Percentiles rank a stretch among this genome's conserved stretches.
phyloP scores from a whole-genome alignment of 495 filamentous ascomycete species.

The Pseudomonodictys pantanalensis region DNA sequence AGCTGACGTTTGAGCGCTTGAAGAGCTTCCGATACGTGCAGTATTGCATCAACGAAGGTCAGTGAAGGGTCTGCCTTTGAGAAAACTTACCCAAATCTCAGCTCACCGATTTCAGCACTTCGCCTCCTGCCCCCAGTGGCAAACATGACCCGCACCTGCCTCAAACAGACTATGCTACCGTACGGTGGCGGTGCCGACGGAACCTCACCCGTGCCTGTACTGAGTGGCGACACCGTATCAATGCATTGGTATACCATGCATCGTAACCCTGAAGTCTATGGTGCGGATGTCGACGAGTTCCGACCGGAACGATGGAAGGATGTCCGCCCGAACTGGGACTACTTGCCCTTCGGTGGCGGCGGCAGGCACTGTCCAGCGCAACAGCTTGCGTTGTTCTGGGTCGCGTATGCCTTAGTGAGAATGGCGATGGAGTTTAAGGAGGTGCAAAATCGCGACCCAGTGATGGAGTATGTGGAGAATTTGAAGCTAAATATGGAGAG shows the following conservation, averaged over 20 bases:
- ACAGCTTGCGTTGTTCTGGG: constrained; percentile 16
- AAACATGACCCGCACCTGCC: neutral
- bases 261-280: constrained; percentile 13
- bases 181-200: constrained; percentile 51
- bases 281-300: constrained; percentile 11
- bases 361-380: constrained; percentile 37
- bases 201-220: constrained; percentile 15
- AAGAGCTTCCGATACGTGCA: neutral
- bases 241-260: constrained; percentile 31
- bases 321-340: constrained; percentile 35
- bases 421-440: constrained; percentile 26
- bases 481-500: constrained; percentile 24
- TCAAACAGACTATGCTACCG: constrained; percentile 50
- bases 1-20: constrained; percentile 3
- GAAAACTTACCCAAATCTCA: too few relatives aligned
- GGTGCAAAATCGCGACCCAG: constrained; percentile 23
- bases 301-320: constrained; percentile 32
- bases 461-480: constrained; percentile 10
- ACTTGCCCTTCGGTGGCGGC: constrained; percentile 41
- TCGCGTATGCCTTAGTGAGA: constrained; percentile 13
- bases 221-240: constrained; percentile 1
- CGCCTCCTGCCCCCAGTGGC: constrained; percentile 36
- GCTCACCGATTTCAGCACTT: too few relatives aligned
- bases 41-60: too few relatives aligned
- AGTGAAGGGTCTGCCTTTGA: too few relatives aligned